Percentiles rank a stretch among this genome's conserved stretches.
Evolutionary conservation across 2,329 filamentous ascomycete species (phyloP).

Genomic region (Thelonectria olida): DNA sequence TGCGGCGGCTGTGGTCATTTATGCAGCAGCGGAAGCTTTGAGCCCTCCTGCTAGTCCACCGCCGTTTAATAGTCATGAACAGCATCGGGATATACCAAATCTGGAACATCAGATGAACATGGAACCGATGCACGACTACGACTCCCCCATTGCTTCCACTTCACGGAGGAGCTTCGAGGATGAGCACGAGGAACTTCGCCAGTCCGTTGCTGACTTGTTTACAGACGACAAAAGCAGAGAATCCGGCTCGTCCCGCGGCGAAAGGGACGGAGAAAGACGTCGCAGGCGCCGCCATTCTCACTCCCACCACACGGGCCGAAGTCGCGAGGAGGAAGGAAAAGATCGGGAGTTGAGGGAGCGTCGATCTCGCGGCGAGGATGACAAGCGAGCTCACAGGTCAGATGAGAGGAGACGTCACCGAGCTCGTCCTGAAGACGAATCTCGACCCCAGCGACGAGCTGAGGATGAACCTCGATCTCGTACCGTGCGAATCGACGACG

Average conservation of each 20-base stretch:
- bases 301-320: slow-evolving; percentile 43
- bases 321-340: slow-evolving; percentile 44
- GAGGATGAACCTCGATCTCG: slow-evolving; percentile 33
- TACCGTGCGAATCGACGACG: slow-evolving; percentile 1
- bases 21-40: slow-evolving; percentile 59
- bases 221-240: slow-evolving; percentile 60
- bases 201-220: slow-evolving; percentile 64
- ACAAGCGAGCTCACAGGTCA: slow-evolving; percentile 32
- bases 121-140: slow-evolving; percentile 36
- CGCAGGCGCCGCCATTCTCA: slow-evolving; percentile 54
- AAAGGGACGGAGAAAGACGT: slow-evolving; percentile 51
- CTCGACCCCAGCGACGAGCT: no score
- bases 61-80: slow-evolving; percentile 29
- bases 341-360: slow-evolving; percentile 31
- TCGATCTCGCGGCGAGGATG: slow-evolving; percentile 35
- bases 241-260: slow-evolving; percentile 45
- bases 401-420: slow-evolving; percentile 43
- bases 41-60: slow-evolving; percentile 51
- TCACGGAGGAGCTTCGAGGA: slow-evolving; percentile 47
- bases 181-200: slow-evolving; percentile 51
- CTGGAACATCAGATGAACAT: slow-evolving; percentile 39
- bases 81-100: slow-evolving; percentile 39
- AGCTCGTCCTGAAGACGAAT: slow-evolving; percentile 27
- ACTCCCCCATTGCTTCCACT: slow-evolving; percentile 45
- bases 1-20: slow-evolving; percentile 63